phyloP scores from a whole-genome alignment of 2,329 filamentous ascomycete genomes.

The Fusarium sp. region DNA sequence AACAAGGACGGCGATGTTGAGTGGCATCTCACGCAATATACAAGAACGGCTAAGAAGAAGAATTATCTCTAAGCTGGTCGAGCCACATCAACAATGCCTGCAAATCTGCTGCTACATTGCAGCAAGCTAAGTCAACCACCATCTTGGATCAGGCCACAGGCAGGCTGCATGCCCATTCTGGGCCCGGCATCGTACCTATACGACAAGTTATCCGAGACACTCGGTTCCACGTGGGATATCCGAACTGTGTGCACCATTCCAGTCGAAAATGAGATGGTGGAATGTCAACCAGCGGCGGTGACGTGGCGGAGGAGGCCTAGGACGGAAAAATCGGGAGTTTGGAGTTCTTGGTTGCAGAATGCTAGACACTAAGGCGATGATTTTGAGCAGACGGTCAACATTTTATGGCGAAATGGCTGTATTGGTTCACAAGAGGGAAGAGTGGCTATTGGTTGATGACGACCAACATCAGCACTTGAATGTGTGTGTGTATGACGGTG shows the following conservation, averaged over 20 bases:
- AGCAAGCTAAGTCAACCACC: not conserved
- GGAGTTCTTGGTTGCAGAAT: constrained; percentile 37
- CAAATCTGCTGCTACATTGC: not conserved
- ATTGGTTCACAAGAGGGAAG: constrained; percentile 7
- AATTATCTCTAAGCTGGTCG: constrained; percentile 79
- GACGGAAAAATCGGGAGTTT: constrained; percentile 33
- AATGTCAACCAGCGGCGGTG: not conserved
- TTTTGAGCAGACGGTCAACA: constrained; percentile 9
- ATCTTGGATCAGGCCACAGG: not conserved
- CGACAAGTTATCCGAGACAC: constrained; percentile 1
- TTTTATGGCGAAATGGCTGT: constrained; percentile 16
- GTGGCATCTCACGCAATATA: constrained; percentile 97
- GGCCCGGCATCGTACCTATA: not conserved
- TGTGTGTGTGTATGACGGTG: constrained; percentile 2
- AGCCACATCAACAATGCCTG: not conserved
- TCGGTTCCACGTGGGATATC: not conserved
- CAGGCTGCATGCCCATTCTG: not conserved
- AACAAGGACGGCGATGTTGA: constrained; percentile 96
- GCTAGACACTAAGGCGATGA: constrained; percentile 11
- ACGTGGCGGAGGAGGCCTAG: constrained; percentile 2
- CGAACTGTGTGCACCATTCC: not conserved
- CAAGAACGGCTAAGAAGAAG: constrained; percentile 93
- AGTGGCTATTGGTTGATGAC: constrained; percentile 31
- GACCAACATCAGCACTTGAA: constrained; percentile 21
- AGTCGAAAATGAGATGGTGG: not conserved